Evolutionary conservation across 179 eudicot genomes (phyloP), one percentile per base, ranked within the genome.

Genomic region (Spinacia oleracea): DNA sequence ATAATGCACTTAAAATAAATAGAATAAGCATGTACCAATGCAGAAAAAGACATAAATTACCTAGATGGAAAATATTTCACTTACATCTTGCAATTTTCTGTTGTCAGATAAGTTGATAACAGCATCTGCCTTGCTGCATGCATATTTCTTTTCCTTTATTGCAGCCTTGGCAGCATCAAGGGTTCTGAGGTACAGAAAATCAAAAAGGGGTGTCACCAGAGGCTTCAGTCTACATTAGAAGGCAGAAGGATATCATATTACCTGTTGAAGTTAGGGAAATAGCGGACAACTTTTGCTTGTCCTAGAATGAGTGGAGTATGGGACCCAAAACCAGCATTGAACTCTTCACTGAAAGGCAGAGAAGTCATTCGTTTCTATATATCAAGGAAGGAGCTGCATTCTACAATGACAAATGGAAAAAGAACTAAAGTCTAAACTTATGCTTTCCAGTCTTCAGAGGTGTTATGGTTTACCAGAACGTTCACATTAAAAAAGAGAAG

Each of bases 301-400:
- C 99, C 99, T 76, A 90, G 90, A 75, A 89, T 69, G 25, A 96
- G 88, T 53, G 99, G 98, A 58, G 99, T 96, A 78, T 92, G 93
- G 70, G 99, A 91, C 67, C 99, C 98, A 89, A 96, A 94, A 86
- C 98, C 99, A 83, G 96, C 83, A 85, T 88, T 91, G 86, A 91
- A 96, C 82, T 94, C 99, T 88, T 96, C 98, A 82, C 96, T 94
- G 82, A 83, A 85, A 79, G 73, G 73, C 80, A 77, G 46, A 84
- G 58, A 64, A 65, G 8, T 46, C 53, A 50, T 64, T 23, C 63
- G 63, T 76, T 55, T 60, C 72, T 58, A 45, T 14, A 56, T 53
- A 53, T 53, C 23, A 69, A 55, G 16, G 40, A 6, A 23, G 68
- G 68, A 70, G 42, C 29, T 55, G 29, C 40, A 55, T 55, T 65